Base-by-base conservation (phyloP, 352 stramenopile genomes). In the Phytopythium oedochilum region DNA sequence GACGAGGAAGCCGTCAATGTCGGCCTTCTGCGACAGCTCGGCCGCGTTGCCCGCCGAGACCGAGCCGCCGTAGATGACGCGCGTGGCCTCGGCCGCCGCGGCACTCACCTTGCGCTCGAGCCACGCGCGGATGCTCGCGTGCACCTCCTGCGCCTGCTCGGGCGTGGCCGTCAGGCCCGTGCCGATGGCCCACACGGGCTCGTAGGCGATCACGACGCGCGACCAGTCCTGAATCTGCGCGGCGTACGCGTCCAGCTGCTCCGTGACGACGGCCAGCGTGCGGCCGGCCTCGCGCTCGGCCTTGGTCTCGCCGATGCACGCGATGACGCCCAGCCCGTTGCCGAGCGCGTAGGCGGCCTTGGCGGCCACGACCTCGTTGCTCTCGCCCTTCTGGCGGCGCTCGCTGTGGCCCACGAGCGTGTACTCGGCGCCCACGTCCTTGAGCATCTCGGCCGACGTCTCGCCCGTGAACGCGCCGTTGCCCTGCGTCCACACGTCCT, bases 1-100 rank as follows among this genome's bases (percentile, higher is more conserved):
- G n/a, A 99, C 96, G 28, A 99, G 83, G 69, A 98, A 98, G 53
- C 97, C 97, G 81, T 99, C 96, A 86, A 99, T 98, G 79, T 99
- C 96, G 18, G 72, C 59, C 78, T 98, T 96, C 59, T 93, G 77
- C 45, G 92, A 97, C 44, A 99, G 82, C 64, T 96, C 94, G 18
- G 84, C 78, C 53, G 94, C 95, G 73, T 98, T 99, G 31, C 67
- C 73, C 14, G 74, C 92, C 32, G 90, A 98, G 38, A 98, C 96
- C 38, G 91, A 98, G 63, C 97, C 97, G 53, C 97, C 97, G 75
- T 99, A 99, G 64, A 99, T 97, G 61, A 99, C 96, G 63, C 96
- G 92, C 34, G 92, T 97, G 46, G 83, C 81, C 28, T 95, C 76
- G 2, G 97, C 96, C 31, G 97, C 89, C 32, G 97, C 71, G n/a